Conservation (phyloP, 208 protist species). For the Angomonas ambiguus region DNA sequence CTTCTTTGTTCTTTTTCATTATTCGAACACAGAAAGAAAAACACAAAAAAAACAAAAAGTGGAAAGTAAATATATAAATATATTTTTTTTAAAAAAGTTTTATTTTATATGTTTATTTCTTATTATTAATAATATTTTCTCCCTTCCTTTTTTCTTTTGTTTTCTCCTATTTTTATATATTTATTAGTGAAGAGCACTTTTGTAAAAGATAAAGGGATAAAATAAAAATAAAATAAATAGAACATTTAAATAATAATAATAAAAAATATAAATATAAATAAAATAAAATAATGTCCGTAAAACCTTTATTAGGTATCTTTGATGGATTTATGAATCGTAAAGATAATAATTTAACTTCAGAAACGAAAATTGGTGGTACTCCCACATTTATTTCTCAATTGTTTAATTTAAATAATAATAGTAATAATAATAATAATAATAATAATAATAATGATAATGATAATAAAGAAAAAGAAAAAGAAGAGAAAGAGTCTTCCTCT, state of each 20-base stretch:
- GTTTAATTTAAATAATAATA: slow-evolving; percentile 3
- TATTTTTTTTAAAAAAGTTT: no score
- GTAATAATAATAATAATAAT: slow-evolving; percentile 17
- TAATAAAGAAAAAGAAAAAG: no score
- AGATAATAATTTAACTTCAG: slow-evolving; percentile 1
- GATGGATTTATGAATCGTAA: slow-evolving; percentile 4
- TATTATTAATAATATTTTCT: background rate
- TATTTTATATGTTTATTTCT: slow-evolving; percentile 13
- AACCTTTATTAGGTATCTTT: background rate
- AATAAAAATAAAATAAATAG: slow-evolving; percentile 6
- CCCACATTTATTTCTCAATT: background rate
- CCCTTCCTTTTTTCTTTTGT: slow-evolving; percentile 7
- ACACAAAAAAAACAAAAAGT: background rate
- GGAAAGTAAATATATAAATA: slow-evolving; percentile 6
- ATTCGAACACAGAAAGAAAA: background rate
- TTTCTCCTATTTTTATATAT: background rate
- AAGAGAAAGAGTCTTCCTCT: background rate
- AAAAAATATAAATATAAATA: slow-evolving; percentile 4
- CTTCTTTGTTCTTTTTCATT: background rate
- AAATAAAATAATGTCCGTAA: background rate
- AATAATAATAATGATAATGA: slow-evolving; percentile 4
- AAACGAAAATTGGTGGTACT: slow-evolving; percentile 7
- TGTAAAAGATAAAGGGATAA: slow-evolving; percentile 9
- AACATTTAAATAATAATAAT: slow-evolving; percentile 6
- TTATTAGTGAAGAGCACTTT: background rate